Evolutionary conservation across 495 filamentous ascomycete genomes (phyloP).

Genomic region (Lindgomyces ingoldianus): DNA sequence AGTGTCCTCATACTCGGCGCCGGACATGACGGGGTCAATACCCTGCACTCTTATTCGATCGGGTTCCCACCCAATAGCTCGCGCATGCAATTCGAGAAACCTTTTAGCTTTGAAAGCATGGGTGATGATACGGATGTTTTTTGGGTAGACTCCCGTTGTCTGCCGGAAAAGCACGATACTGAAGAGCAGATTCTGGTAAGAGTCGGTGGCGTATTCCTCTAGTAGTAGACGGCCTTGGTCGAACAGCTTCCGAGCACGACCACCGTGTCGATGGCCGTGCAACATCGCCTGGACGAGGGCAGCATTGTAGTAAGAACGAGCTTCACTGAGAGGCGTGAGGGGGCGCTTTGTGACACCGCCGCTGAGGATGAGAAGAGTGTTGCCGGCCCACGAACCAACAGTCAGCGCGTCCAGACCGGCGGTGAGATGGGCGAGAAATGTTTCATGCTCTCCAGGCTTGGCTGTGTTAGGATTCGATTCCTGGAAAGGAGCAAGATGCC

Average conservation of each 20-base stretch:
- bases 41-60: constrained; percentile 40
- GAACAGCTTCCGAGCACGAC: constrained; percentile 3
- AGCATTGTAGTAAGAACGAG: constrained; percentile 40
- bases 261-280: constrained; percentile 6
- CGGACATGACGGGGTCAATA: constrained; percentile 41
- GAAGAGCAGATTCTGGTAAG: constrained; percentile 49
- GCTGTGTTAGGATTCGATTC: constrained; percentile 28
- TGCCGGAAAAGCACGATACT: constrained; percentile 41
- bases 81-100: constrained; percentile 44
- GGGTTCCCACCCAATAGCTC: constrained; percentile 42
- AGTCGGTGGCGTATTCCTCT: constrained; percentile 46
- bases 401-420: constrained; percentile 26
- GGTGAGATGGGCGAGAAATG: constrained; percentile 42
- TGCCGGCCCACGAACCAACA: background rate
- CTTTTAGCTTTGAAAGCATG: constrained; percentile 46
- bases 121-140: constrained; percentile 40
- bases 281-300: constrained; percentile 18
- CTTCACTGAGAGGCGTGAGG: constrained; percentile 36
- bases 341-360: constrained; percentile 39
- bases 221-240: constrained; percentile 26
- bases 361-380: constrained; percentile 40
- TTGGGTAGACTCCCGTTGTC: constrained; percentile 38
- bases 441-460: constrained; percentile 43
- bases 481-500: constrained; percentile 45
- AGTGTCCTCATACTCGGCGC: constrained; percentile 33